Evolutionary conservation across 495 filamentous ascomycete species (phyloP).

Genomic region (Cetradonia linearis): DNA sequence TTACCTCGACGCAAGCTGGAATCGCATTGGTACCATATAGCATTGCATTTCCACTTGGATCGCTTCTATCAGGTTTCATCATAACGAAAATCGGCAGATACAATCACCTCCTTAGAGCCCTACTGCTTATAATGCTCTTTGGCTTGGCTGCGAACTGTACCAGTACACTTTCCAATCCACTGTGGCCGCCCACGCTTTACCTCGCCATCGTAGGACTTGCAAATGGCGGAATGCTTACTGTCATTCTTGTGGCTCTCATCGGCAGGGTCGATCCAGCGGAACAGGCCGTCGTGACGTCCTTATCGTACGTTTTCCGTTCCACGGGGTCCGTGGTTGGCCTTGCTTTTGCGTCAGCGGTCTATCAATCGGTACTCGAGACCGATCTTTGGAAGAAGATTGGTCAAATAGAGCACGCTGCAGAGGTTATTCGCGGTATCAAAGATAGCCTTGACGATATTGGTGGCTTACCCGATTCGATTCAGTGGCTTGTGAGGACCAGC

Average conservation of each 20-base stretch:
- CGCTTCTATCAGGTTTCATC: conserved; percentile 56
- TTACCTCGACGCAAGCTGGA: conserved; percentile 60
- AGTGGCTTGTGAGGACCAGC: conserved; percentile 45
- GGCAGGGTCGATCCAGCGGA: conserved; percentile 69
- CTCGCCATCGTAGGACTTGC: conserved; percentile 58
- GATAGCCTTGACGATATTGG: conserved; percentile 52
- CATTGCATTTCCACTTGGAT: conserved; percentile 60
- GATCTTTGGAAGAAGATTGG: conserved; percentile 25
- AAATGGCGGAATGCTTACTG: conserved; percentile 70
- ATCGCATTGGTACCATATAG: conserved; percentile 55
- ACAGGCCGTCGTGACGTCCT: conserved; percentile 78
- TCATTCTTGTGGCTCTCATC: conserved; percentile 69
- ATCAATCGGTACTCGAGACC: conserved; percentile 53
- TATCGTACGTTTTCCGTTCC: conserved; percentile 70
- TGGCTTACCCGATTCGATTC: conserved; percentile 48
- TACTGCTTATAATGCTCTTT: conserved; percentile 41
- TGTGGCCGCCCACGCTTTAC: conserved; percentile 55
- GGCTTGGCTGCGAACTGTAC: conserved; percentile 45
- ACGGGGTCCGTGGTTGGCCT: conserved; percentile 77
- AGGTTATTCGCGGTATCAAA: conserved; percentile 49
- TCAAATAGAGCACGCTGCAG: conserved; percentile 41
- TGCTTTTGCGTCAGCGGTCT: conserved; percentile 65
- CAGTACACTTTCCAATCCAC: conserved; percentile 39
- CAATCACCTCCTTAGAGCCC: conserved; percentile 43
- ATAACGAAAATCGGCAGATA: conserved; percentile 73